Conservation (phyloP, 129 eudicot genomes). For the Centrapalus pauciflorus region DNA sequence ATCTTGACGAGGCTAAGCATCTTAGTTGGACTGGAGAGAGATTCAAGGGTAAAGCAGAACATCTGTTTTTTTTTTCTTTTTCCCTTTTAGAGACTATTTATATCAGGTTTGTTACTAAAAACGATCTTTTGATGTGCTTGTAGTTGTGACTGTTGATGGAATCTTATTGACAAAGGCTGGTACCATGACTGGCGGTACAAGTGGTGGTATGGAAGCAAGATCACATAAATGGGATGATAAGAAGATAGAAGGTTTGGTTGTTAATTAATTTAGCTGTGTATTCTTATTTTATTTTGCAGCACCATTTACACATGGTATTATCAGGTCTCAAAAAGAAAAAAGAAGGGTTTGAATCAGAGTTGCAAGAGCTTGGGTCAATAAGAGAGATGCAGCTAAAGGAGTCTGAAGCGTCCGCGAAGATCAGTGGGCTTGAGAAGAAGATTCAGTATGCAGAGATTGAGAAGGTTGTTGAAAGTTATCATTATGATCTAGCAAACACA, state of each 20-base stretch:
- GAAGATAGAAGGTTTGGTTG: conserved; percentile 72
- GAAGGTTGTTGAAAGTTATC: conserved; percentile 46
- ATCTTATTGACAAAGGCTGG: conserved; percentile 90
- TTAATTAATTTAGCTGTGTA: neutral
- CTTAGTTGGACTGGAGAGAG: conserved; percentile 95
- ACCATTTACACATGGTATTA: neutral
- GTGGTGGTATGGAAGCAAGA: conserved; percentile 99
- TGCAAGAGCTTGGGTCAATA: conserved; percentile 83
- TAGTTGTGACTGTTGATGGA: conserved; percentile 98
- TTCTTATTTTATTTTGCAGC: neutral
- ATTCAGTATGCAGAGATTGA: conserved; percentile 96
- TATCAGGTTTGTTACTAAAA: neutral
- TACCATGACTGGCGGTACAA: conserved; percentile 99
- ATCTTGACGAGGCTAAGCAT: conserved; percentile 83
- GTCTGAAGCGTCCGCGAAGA: conserved; percentile 94
- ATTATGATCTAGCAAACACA: neutral
- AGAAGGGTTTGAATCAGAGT: conserved; percentile 72
- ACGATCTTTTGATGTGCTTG: conserved; percentile 14
- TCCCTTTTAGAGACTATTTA: neutral
- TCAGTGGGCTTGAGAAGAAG: conserved; percentile 96
- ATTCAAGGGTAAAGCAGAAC: conserved; percentile 54
- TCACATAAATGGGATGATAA: conserved; percentile 99
- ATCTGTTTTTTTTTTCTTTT: neutral
- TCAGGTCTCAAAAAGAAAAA: conserved; percentile 94
- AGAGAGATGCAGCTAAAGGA: conserved; percentile 93